Percentiles rank a stretch among this genome's conserved stretches.
phyloP scores from a whole-genome alignment of 192 early-diverging fungal species.

The Coemansia sp. region DNA sequence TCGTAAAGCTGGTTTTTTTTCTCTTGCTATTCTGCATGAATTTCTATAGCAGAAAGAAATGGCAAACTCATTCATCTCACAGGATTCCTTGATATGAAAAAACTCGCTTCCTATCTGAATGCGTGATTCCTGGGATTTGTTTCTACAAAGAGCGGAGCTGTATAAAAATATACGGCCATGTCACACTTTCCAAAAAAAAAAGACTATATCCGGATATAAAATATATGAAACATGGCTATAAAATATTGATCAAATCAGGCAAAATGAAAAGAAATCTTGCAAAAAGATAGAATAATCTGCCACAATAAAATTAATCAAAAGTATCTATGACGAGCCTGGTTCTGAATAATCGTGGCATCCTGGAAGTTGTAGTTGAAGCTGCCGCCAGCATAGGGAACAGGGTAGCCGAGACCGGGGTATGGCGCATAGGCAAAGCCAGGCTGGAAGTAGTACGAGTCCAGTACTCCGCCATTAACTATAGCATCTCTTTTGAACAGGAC shows the following conservation, averaged over 20 bases:
- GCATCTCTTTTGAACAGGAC: slow-evolving; percentile 17
- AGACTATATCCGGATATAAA: neutral
- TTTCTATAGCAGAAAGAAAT: no score
- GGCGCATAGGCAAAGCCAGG: neutral
- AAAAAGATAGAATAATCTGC: neutral
- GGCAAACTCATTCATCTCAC: no score
- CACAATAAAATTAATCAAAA: neutral
- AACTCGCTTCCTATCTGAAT: no score
- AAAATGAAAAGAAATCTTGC: neutral
- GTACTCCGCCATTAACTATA: neutral
- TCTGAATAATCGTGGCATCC: slow-evolving; percentile 44
- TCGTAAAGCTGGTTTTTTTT: no score
- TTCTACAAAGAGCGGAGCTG: neutral
- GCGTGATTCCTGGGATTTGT: no score
- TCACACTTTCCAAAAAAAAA: neutral
- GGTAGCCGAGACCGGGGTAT: neutral
- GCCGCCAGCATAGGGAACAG: neutral
- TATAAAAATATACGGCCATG: neutral
- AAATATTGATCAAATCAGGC: neutral
- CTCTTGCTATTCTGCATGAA: no score
- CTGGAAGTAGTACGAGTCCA: slow-evolving; percentile 9
- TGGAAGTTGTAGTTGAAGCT: slow-evolving; percentile 30
- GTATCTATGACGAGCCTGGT: slow-evolving; percentile 18
- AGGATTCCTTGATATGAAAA: no score
- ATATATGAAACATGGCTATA: neutral